Evolutionary conservation across 2,329 filamentous ascomycete species (phyloP).

Genomic region (Onygena corvina): DNA sequence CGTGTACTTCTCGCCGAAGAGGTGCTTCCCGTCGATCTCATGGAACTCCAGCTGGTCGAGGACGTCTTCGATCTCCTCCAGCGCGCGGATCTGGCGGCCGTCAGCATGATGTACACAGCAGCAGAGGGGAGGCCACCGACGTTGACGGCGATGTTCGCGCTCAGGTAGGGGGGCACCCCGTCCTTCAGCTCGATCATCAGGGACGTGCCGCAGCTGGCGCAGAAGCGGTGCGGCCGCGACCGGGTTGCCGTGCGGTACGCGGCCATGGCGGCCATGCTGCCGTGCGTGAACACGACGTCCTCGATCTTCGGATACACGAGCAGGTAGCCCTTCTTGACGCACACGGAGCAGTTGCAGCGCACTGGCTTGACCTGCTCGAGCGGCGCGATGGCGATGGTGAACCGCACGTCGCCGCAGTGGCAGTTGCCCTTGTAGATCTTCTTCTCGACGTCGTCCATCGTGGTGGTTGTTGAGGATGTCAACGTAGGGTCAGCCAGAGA

Average conservation of each 20-base stretch:
- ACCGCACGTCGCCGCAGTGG: slow-evolving; percentile 20
- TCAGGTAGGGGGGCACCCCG: not conserved
- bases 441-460: slow-evolving; percentile 1
- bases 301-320: slow-evolving; percentile 27
- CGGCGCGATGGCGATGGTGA: slow-evolving; percentile 14
- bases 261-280: slow-evolving; percentile 3
- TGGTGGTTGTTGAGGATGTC: not conserved
- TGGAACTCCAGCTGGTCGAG: slow-evolving; percentile 6
- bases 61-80: slow-evolving; percentile 8
- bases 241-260: slow-evolving; percentile 1
- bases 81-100: slow-evolving; percentile 3
- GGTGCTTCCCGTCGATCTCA: slow-evolving; percentile 5
- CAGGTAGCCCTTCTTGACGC: slow-evolving; percentile 16
- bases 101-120: not conserved
- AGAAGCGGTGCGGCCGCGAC: slow-evolving; percentile 7
- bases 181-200: slow-evolving; percentile 8
- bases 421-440: slow-evolving; percentile 18
- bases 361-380: slow-evolving; percentile 16
- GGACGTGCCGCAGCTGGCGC: slow-evolving; percentile 3
- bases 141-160: slow-evolving; percentile 6
- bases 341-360: slow-evolving; percentile 20
- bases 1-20: not conserved
- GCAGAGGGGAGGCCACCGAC: not conserved
- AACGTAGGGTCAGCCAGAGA: not conserved
- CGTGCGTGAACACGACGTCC: slow-evolving; percentile 6